Base-by-base conservation (phyloP, 768 basidiomycete species). In the Mrakia gelida region DNA sequence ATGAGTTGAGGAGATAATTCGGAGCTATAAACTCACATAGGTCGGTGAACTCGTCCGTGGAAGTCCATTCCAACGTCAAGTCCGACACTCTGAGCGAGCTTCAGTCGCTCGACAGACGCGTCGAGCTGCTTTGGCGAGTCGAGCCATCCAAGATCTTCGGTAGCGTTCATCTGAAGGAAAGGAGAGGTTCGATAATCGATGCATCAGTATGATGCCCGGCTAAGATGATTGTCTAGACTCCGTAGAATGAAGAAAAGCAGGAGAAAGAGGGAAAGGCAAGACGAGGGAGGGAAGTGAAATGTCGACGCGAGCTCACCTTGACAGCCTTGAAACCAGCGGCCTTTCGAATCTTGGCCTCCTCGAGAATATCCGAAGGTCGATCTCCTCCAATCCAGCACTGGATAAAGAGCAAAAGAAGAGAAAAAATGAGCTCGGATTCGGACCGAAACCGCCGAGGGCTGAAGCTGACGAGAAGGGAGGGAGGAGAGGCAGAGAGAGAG, bases 291-390 rank as follows among this genome's bases (percentile, higher is more conserved):
- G 18, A 5, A 1, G 18, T 13, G 15, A 54, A n/a, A 52, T 5
- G 49, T 15, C 45, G 45, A 80, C 80, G 6, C 86, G 65, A 90
- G 81, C 91, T 91, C 90, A 91, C 91, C 85, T 92, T 91, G 43
- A 91, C 89, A 0, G 89, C 89, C 0, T 88, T 89, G 83, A 92
- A 91, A 2, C 90, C 90, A 81, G 91, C 88, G 16, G 84, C 85
- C 79, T 89, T 89, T 7, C 90, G 86, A 26, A 83, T 84, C 73
- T 85, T 83, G 3, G 91, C 90, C 75, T 87, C 87, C 8, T 85
- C 85, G 32, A 87, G 83, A 1, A 90, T 88, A 76, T 88, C 87
- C 11, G 77, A 78, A 11, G 87, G 87, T 61, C 85, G 82, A 80
- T 88, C 88, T 30, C 89, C 84, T 49, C 86, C 82, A 83, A 90